Conservation (phyloP, 108 stramenopile genomes). For the Pseudonitzschia multistriata region DNA sequence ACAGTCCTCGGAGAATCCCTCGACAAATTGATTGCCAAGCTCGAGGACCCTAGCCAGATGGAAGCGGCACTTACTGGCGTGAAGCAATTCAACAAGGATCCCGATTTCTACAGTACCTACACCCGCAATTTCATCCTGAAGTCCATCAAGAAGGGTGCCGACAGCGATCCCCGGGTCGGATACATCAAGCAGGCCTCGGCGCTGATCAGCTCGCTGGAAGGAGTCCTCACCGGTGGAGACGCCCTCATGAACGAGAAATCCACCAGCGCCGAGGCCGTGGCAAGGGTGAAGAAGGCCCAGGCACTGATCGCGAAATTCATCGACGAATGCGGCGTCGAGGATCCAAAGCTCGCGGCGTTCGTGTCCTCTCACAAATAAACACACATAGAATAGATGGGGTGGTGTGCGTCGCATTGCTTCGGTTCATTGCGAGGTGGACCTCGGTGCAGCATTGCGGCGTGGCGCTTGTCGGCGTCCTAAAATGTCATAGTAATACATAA, state of each 20-base stretch:
- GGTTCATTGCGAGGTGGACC: too few relatives aligned
- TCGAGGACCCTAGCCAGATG: conserved; percentile 23
- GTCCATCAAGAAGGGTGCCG: conserved; percentile 36
- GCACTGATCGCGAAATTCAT: conserved; percentile 40
- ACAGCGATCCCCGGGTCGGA: conserved; percentile 36
- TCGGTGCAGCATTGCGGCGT: too few relatives aligned
- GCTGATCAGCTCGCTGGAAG: conserved; percentile 32
- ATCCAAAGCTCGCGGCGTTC: conserved; percentile 31
- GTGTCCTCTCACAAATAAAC: conserved; percentile 27
- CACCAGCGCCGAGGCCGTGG: conserved; percentile 26
- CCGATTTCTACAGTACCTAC: conserved; percentile 39
- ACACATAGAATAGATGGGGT: not conserved
- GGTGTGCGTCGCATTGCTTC: not conserved
- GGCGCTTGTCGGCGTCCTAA: too few relatives aligned
- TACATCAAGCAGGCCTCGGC: conserved; percentile 38
- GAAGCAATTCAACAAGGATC: conserved; percentile 36
- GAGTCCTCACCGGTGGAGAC: conserved; percentile 20
- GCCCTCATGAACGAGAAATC: conserved; percentile 26
- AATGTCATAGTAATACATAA: too few relatives aligned
- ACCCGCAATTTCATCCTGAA: conserved; percentile 39
- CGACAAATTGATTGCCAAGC: conserved; percentile 30
- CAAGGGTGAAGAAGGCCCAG: conserved; percentile 40
- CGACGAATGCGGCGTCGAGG: conserved; percentile 34
- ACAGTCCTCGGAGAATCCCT: conserved; percentile 34
- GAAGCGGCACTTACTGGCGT: conserved; percentile 28